Evolutionary conservation across 2,329 filamentous ascomycete genomes (phyloP).

Genomic region (Aspergillus phoenicis): DNA sequence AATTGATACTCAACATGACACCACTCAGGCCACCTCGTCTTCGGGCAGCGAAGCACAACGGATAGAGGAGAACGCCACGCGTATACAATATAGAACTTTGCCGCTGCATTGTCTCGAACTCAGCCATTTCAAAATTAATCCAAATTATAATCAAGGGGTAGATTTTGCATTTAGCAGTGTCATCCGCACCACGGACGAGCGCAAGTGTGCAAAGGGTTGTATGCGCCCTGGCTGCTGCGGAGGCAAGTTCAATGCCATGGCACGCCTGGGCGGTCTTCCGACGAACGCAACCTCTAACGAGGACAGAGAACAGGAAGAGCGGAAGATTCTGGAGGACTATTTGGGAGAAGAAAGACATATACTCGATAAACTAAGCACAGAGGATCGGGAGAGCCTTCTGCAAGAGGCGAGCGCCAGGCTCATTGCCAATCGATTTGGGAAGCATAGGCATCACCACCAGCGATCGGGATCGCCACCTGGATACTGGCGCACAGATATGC

Average conservation of each 20-base stretch:
- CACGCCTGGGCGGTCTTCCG: conserved; percentile 45
- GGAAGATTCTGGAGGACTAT: conserved; percentile 54
- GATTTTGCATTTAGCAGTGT: conserved; percentile 75
- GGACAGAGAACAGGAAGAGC: conserved; percentile 32
- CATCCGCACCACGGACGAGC: conserved; percentile 68
- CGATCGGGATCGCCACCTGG: conserved; percentile 76
- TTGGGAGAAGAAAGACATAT: conserved; percentile 48
- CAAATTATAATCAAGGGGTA: conserved; percentile 68
- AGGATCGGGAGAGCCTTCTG: conserved; percentile 68
- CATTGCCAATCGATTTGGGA: conserved; percentile 74
- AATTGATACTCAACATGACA: not conserved
- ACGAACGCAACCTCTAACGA: conserved; percentile 22
- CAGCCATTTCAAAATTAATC: conserved; percentile 82
- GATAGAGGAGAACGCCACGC: conserved; percentile 26
- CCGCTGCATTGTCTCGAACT: conserved; percentile 61
- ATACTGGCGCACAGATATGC: conserved; percentile 90
- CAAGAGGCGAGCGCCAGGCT: conserved; percentile 74
- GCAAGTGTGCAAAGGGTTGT: conserved; percentile 73
- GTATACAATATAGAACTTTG: conserved; percentile 59
- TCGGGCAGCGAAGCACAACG: not conserved
- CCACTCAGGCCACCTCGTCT: not conserved
- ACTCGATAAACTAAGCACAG: conserved; percentile 53
- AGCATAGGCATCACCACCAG: conserved; percentile 73
- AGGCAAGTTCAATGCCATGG: conserved; percentile 68
- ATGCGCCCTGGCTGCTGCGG: conserved; percentile 76